Evolutionary conservation across 169 alveolate genomes (phyloP), one percentile per base, ranked within the genome.

Genomic region (Plasmodium billcollinsi): DNA sequence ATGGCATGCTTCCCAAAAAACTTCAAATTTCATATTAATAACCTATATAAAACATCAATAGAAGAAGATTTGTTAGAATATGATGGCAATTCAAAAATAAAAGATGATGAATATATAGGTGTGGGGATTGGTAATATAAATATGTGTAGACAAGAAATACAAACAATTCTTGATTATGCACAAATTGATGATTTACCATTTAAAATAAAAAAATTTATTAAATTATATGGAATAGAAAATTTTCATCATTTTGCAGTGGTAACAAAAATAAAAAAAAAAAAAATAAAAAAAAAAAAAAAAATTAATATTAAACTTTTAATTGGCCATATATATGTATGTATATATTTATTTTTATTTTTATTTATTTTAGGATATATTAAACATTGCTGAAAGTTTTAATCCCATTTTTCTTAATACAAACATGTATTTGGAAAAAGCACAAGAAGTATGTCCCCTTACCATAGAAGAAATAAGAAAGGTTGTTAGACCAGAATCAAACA

Each of bases 201-300:
- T 43, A 86, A 71, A 54, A 14, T 86, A 39, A 86, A 86, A 26
- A 61, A 73, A 52, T 86, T 86, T 54, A 86, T 86, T 39, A 86
- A 86, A 66, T 43, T 86, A 21, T 86, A 86, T 54, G 92, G 69
- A 24, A 86, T 86, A 43, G 92, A 86, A 67, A 86, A 86, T 56
- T 86, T 86, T 54, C 92, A 86, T 45, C 92, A 86, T 39, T 86
- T 86, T 62, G 92, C 88, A 65, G 73, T 63, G 18, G 92, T 86
- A 86, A 70, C 59, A 26, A 26, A 4, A 18, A 18, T 12, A 26
- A 62, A 47, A 21, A 43, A 21, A 8, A 59, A 56, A 54, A 14
- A 49, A 39, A 24, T 0, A 24, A 0, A 12, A 56, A 52, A 15
- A 20, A 8, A 29, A 8, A 50, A 45, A 69, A 15, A 69, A 20